phyloP scores from a whole-genome alignment of 495 filamentous ascomycete genomes.

The Annulohypoxylon maeteangense region DNA sequence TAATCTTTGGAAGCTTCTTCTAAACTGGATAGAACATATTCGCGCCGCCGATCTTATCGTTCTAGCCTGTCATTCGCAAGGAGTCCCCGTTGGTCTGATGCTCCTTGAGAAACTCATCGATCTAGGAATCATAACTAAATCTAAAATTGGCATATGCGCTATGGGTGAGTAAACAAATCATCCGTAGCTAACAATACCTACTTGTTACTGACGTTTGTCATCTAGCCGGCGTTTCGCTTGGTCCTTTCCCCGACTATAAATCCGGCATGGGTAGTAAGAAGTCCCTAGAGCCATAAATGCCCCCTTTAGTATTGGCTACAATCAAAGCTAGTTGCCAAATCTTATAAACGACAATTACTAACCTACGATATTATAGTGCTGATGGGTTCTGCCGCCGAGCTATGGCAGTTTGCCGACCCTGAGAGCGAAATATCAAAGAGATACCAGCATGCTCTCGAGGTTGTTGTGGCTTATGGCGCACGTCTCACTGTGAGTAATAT shows the following conservation, averaged over 20 bases:
- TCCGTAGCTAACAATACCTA: neutral
- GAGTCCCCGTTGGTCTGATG: slow-evolving; percentile 93
- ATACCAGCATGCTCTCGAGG: slow-evolving; percentile 79
- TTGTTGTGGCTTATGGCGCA: slow-evolving; percentile 78
- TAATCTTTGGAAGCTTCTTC: slow-evolving; percentile 89
- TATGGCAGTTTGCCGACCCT: slow-evolving; percentile 89
- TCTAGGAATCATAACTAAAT: slow-evolving; percentile 74
- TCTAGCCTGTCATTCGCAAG: slow-evolving; percentile 92
- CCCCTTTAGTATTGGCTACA: neutral
- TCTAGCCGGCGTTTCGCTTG: slow-evolving; percentile 87
- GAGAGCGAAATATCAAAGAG: slow-evolving; percentile 83
- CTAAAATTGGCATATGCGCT: slow-evolving; percentile 82
- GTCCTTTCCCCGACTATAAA: slow-evolving; percentile 88
- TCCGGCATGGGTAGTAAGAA: slow-evolving; percentile 67
- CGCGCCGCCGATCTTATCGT: slow-evolving; percentile 87
- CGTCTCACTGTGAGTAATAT: slow-evolving; percentile 67
- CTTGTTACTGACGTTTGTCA: slow-evolving; percentile 29
- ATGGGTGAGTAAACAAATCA: slow-evolving; percentile 66
- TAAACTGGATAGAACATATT: slow-evolving; percentile 96
- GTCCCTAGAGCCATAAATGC: neutral
- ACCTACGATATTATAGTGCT: slow-evolving; percentile 56
- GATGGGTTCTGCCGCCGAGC: slow-evolving; percentile 86
- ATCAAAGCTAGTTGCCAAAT: neutral
- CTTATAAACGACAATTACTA: slow-evolving; percentile 2
- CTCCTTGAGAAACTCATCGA: slow-evolving; percentile 91